Conservation (phyloP, 78 protist genomes). For the Protostelium mycophagum region DNA sequence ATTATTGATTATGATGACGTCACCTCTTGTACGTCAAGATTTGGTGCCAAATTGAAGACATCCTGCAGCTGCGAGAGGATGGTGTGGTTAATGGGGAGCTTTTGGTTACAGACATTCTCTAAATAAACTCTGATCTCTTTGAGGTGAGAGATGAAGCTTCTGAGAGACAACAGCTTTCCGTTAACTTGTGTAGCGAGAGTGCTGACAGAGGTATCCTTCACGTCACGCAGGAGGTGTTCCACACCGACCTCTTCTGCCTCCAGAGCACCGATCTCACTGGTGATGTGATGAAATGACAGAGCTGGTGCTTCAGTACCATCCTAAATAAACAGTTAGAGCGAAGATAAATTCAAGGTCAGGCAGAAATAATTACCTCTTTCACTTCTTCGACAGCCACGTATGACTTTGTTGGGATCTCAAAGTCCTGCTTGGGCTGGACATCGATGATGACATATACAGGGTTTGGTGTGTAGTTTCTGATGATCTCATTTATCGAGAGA, state of each 20-base stretch:
- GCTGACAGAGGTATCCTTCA: conserved; percentile 85
- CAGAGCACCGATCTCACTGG: conserved; percentile 83
- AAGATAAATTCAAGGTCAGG: not conserved
- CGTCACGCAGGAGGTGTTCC: conserved; percentile 94
- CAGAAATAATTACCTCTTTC: conserved; percentile 58
- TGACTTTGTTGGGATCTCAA: conserved; percentile 83
- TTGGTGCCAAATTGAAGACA: conserved; percentile 90
- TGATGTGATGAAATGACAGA: conserved; percentile 85
- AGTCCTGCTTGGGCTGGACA: conserved; percentile 67
- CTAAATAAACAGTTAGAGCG: not conserved
- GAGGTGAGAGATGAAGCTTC: conserved; percentile 23
- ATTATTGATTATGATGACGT: conserved; percentile 12
- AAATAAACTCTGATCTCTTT: conserved; percentile 44
- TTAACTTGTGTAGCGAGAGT: conserved; percentile 68
- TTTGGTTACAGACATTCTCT: conserved; percentile 28
- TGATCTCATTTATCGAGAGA: conserved; percentile 80
- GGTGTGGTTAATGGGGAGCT: conserved; percentile 7
- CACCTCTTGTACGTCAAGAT: conserved; percentile 50
- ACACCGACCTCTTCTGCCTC: conserved; percentile 98
- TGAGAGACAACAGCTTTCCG: conserved; percentile 65
- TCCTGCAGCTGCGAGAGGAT: conserved; percentile 76
- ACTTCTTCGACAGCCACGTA: conserved; percentile 85
- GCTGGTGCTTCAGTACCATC: conserved; percentile 61
- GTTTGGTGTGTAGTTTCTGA: conserved; percentile 72
- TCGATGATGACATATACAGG: conserved; percentile 88